Evolutionary conservation across 805 yeast genomes (phyloP).

Genomic region (Cyberlindnera misumaiensis): DNA sequence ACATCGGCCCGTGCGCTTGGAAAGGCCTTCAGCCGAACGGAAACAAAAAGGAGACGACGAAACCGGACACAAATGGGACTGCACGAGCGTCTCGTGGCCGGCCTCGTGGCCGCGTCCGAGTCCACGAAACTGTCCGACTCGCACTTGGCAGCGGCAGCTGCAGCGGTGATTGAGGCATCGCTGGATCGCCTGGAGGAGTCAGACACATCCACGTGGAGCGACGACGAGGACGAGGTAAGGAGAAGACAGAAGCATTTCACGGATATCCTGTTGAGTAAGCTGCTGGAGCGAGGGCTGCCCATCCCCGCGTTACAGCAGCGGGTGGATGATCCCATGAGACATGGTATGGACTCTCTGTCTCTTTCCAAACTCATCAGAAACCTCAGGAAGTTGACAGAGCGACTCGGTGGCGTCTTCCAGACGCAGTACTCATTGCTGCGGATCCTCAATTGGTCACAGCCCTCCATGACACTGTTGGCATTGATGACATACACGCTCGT

Average conservation of each 20-base stretch:
- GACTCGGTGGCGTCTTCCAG: constrained; percentile 50
- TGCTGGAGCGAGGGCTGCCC: constrained; percentile 44
- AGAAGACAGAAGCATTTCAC: constrained; percentile 40
- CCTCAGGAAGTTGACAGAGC: constrained; percentile 46
- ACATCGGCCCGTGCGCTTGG: too few species aligned
- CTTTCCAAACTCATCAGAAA: constrained; percentile 49
- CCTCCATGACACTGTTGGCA: constrained; percentile 57
- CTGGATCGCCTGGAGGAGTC: constrained; percentile 27
- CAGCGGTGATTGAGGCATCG: constrained; percentile 38
- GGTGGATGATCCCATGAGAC: constrained; percentile 38
- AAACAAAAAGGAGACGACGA: too few species aligned
- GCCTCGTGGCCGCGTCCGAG: constrained; percentile 10
- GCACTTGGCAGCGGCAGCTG: constrained; percentile 23
- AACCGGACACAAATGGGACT: not conserved
- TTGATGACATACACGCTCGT: constrained; percentile 57
- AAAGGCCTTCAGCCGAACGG: too few species aligned
- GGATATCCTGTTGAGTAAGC: constrained; percentile 49
- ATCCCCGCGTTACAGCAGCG: constrained; percentile 35
- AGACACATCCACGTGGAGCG: constrained; percentile 11
- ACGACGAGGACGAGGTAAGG: constrained; percentile 1
- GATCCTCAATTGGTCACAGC: constrained; percentile 67
- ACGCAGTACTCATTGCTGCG: constrained; percentile 56
- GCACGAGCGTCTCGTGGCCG: constrained; percentile 7
- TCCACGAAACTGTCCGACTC: constrained; percentile 6
- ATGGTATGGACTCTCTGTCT: constrained; percentile 47